Evolutionary conservation across 176 grass and related monocot genomes (phyloP), one percentile per base, ranked within the genome.

Genomic region (Bothriochloa decipiens): DNA sequence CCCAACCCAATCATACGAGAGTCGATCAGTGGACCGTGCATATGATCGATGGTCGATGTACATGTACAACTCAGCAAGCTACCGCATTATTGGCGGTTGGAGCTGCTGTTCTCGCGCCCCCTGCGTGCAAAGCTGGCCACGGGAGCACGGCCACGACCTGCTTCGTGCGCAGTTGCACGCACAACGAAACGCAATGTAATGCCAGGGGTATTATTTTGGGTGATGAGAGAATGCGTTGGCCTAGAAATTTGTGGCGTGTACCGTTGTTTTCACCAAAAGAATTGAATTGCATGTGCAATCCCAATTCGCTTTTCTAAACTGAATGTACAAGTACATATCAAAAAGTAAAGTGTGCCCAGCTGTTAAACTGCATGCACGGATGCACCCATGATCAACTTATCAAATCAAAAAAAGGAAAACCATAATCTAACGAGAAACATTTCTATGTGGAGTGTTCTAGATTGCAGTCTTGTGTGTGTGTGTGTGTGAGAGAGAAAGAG

Each of bases 21-120:
- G 46, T 22, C 53, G 9, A 32, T 66, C 72, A 17, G 74, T 78
- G 81, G 75, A 45, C 55, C 88, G 50, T 82, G 80, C 80, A 15
- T 50, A 20, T 71, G 81, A 8, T 53, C 50, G 17, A 20, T 25
- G 22, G 22, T 23, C 0, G 0, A 42, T 10, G 8, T 42, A 25
- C n/a, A 25, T 60, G 75, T 74, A 82, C 84, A 83, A 68, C 79
- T 74, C 84, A 50, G 15, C 76, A 70, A 85, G 25, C 71, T 43
- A 76, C 82, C 70, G 70, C 82, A 85, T 84, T 41, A 90, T 79
- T 7, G 70, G 88, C 74, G 74, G 81, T 43, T 72, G 79, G 43
- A 65, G 50, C 8, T n/a, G 50, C 8, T n/a, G 22, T 8, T 11
- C 52, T 22, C 20, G 7, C n/a, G 22, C 71, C 50, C 2, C n/a